phyloP scores from a whole-genome alignment of 352 stramenopile species.

The Phytophthora agathidicida region DNA sequence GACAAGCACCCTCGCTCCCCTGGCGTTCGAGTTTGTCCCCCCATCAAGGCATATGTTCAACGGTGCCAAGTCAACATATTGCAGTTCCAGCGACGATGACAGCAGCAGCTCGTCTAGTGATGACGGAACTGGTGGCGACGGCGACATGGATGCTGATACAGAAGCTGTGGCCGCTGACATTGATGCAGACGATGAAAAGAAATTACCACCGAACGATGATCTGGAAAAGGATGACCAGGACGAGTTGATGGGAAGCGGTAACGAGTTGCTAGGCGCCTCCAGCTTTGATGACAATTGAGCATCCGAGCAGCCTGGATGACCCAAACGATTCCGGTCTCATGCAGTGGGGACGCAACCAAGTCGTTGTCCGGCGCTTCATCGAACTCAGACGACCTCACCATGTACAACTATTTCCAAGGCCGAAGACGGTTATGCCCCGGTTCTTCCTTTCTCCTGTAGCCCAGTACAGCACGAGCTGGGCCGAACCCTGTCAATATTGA shows the following conservation, averaged over 20 bases:
- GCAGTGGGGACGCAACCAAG: not conserved
- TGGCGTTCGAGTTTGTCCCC: slow-evolving; percentile 70
- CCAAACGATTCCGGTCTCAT: not conserved
- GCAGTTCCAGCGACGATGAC: slow-evolving; percentile 63
- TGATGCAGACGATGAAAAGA: slow-evolving; percentile 41
- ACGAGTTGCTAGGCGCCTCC: slow-evolving; percentile 66
- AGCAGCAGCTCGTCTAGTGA: slow-evolving; percentile 64
- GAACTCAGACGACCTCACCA: slow-evolving; percentile 12
- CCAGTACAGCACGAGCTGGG: slow-evolving; percentile 13
- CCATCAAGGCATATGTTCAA: slow-evolving; percentile 81
- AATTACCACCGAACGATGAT: slow-evolving; percentile 15
- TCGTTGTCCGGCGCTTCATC: slow-evolving; percentile 8
- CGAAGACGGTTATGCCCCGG: slow-evolving; percentile 17
- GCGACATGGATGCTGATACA: slow-evolving; percentile 24
- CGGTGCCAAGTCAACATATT: slow-evolving; percentile 66
- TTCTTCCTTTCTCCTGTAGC: slow-evolving; percentile 16
- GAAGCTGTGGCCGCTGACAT: slow-evolving; percentile 38
- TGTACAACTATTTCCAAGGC: slow-evolving; percentile 36
- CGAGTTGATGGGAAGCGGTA: slow-evolving; percentile 77
- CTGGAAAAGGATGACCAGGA: slow-evolving; percentile 65
- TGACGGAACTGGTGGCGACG: slow-evolving; percentile 42
- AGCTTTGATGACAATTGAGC: slow-evolving; percentile 66
- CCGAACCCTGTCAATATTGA: slow-evolving; percentile 25
- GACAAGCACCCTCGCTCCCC: slow-evolving; percentile 32
- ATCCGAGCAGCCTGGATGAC: slow-evolving; percentile 3